Conservation (phyloP, 371 early-diverging fungal species). For the Astathelohania contejeani region DNA sequence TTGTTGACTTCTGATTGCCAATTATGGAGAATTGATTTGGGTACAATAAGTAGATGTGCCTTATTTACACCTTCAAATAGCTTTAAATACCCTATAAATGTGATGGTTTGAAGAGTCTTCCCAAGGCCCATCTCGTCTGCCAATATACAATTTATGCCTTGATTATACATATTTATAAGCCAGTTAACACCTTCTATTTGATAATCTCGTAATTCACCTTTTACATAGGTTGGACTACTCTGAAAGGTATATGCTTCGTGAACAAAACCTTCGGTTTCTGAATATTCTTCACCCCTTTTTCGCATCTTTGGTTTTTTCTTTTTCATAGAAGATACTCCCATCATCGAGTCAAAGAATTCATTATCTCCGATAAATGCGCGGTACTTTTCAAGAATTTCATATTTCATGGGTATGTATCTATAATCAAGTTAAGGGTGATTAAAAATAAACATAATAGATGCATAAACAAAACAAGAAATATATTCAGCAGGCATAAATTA, state of each 20-base stretch:
- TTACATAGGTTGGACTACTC: slow-evolving; percentile 40
- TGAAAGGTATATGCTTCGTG: slow-evolving; percentile 42
- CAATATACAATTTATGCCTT: slow-evolving; percentile 62
- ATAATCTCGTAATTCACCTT: slow-evolving; percentile 65
- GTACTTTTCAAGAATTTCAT: no score
- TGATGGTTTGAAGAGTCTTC: slow-evolving; percentile 88
- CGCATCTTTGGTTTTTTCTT: no score
- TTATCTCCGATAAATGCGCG: no score
- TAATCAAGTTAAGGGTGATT: no score
- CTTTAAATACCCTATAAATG: slow-evolving; percentile 77
- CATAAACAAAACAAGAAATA: no score
- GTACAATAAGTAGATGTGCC: slow-evolving; percentile 81
- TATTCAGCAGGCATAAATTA: no score
- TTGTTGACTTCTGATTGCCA: slow-evolving; percentile 77
- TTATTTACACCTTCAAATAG: slow-evolving; percentile 60
- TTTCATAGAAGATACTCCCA: no score
- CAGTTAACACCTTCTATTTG: slow-evolving; percentile 89
- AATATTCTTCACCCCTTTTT: no score
- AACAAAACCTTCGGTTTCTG: no score
- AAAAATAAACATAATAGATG: no score
- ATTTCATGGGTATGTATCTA: no score
- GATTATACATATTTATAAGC: slow-evolving; percentile 91
- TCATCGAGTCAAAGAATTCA: no score
- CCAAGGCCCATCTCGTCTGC: slow-evolving; percentile 70
- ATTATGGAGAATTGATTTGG: slow-evolving; percentile 86